phyloP scores from a whole-genome alignment of 331 rosid genomes.

The Telfairia occidentalis region DNA sequence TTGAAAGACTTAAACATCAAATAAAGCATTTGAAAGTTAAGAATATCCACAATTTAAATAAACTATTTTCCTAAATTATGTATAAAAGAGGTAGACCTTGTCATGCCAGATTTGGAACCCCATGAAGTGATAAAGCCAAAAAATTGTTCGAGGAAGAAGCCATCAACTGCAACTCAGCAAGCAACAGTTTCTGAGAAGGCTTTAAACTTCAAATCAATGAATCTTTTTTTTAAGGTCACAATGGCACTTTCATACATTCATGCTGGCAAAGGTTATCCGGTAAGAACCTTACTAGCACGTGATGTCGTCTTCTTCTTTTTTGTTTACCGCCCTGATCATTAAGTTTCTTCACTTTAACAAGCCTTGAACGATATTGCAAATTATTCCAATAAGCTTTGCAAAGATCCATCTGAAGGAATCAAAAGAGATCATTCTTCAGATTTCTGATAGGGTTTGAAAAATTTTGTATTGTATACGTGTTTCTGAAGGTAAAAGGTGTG shows the following conservation, averaged over 20 bases:
- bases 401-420: neutral
- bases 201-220: neutral
- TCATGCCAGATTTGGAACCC: neutral
- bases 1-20: no score
- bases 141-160: neutral
- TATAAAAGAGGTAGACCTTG: neutral
- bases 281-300: no score
- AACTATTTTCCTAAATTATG: no score
- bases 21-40: no score
- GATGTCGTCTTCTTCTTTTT: no score
- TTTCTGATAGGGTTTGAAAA: constrained; percentile 1
- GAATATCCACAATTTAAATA: no score
- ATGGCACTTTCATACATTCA: neutral
- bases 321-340: neutral
- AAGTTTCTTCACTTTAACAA: neutral
- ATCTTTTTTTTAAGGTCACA: constrained; percentile 18
- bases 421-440: neutral
- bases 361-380: neutral
- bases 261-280: neutral
- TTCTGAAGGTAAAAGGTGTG: neutral
- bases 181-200: neutral
- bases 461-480: neutral
- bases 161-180: neutral
- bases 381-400: neutral
- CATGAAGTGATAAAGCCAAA: neutral